Base-by-base conservation (phyloP, 2,329 filamentous ascomycete species). In the Lachnellula subtilissima region DNA sequence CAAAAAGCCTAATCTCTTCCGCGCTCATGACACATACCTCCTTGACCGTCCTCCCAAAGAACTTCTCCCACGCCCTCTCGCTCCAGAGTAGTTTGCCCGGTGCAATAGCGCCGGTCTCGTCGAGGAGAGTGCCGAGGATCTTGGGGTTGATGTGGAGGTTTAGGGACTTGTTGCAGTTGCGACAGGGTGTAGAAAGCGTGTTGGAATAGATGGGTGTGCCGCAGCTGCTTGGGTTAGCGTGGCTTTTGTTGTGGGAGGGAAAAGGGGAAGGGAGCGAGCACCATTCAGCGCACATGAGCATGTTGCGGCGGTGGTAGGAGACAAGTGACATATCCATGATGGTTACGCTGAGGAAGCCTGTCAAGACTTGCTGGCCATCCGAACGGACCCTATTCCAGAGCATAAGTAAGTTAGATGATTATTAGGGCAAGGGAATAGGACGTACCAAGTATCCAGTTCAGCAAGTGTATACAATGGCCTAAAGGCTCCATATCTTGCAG, bases 81-180 rank as follows among this genome's bases (percentile, higher is more conserved):
- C 75, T 77, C 71, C 84, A 78, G 17, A 84, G 69, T 2, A 85
- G 69, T 66, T 82, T 83, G 0, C 77, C 78, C 2, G 73, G 65
- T 1, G 68, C 65, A 8, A 84, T 73, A 36, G 72, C 73, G 5
- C 79, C 82, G 0, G 81, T 85, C 66, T 86, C 83, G 57, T 86
- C 76, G 7, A 74, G 50, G 2, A 78, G 61, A 0, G 64, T 66
- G 8, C 75, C 73, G 25, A 78, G 65, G 35, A 75, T 66, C 9
- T 68, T 69, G 4, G 76, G 71, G 59, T 78, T 79, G 3, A 75
- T 64, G 7, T 61, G 59, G 11, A 77, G 69, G 0, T 58, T 48
- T 3, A 65, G 59, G 3, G 59, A 47, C 9, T 52, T 63, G 12
- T 62, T 55, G 57, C 76, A 79, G 57, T 74, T 71, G 22, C 67